Conservation (phyloP, 371 early-diverging fungal species). For the Mucor sp. region DNA sequence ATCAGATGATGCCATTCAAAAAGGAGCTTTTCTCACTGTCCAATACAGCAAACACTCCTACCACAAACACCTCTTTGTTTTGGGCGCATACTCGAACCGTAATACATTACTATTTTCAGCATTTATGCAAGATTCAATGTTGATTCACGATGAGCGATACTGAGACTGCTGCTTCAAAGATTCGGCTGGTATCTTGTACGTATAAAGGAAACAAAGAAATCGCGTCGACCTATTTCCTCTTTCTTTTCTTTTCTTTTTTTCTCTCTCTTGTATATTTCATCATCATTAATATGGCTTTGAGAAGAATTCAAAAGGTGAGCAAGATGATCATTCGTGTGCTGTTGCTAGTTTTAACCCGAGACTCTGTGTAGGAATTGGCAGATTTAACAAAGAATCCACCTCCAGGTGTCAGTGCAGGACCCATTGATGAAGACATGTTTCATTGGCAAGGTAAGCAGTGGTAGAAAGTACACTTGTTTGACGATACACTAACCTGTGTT, state of each 20-base stretch:
- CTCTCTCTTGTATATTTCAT: background rate
- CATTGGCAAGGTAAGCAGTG: conserved; percentile 73
- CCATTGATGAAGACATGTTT: conserved; percentile 71
- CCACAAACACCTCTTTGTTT: background rate
- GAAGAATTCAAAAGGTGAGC: conserved; percentile 50
- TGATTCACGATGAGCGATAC: background rate
- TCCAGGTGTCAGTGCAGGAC: conserved; percentile 66
- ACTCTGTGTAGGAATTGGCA: conserved; percentile 59
- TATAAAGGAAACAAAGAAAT: background rate
- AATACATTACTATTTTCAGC: background rate
- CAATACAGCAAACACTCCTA: background rate
- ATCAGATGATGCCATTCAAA: background rate
- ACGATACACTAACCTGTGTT: background rate
- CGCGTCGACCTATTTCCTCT: background rate
- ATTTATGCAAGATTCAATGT: background rate
- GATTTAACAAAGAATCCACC: conserved; percentile 73
- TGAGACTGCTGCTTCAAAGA: background rate
- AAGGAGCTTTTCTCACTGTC: background rate
- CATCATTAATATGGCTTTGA: conserved; percentile 41
- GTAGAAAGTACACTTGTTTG: background rate
- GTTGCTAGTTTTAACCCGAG: background rate
- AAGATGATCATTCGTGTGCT: no score
- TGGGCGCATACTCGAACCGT: background rate
- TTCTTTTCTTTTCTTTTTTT: background rate
- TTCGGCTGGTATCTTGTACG: background rate